Percentiles rank a stretch among this genome's conserved stretches.
Conservation (phyloP, 2,329 filamentous ascomycete genomes). For the Colletotrichum sansevieriae region DNA sequence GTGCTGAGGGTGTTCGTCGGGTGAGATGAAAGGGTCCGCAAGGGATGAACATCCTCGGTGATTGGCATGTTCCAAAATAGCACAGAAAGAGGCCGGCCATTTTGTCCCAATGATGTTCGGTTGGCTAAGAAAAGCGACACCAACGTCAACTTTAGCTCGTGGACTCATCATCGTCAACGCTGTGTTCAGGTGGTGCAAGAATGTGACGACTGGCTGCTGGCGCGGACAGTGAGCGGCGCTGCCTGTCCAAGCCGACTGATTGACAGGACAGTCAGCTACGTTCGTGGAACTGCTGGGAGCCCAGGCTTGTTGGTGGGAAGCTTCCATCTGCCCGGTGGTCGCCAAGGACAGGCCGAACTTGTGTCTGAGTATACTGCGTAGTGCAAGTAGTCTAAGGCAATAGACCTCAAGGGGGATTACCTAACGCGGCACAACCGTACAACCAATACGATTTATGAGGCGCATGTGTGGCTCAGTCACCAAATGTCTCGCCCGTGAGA, state of each 20-base stretch:
- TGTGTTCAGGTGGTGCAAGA: conserved; percentile 5
- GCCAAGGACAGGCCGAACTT: neutral
- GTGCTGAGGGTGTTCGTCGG: conserved; percentile 5
- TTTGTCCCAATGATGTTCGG: conserved; percentile 3
- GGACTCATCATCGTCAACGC: conserved; percentile 20
- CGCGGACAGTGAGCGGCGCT: conserved; percentile 6
- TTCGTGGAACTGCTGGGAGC: conserved; percentile 6
- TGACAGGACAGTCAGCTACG: conserved; percentile 17
- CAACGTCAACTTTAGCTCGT: conserved; percentile 9
- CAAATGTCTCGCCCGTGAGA: conserved; percentile 1
- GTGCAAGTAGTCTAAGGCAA: neutral
- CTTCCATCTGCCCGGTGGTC: neutral
- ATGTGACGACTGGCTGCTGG: conserved; percentile 10
- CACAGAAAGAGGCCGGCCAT: neutral
- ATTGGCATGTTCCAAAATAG: conserved; percentile 6
- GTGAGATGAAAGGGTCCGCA: conserved; percentile 21
- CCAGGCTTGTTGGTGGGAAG: conserved; percentile 4
- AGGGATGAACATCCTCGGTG: conserved; percentile 23
- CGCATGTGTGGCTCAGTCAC: conserved; percentile 33
- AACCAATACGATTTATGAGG: conserved; percentile 1
- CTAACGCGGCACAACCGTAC: neutral
- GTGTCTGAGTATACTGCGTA: neutral
- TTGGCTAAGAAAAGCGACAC: conserved; percentile 9
- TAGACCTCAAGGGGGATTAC: neutral
- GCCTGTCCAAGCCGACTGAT: conserved; percentile 8